phyloP scores from a whole-genome alignment of 306 rosid genomes.

The Quercus cerris region DNA sequence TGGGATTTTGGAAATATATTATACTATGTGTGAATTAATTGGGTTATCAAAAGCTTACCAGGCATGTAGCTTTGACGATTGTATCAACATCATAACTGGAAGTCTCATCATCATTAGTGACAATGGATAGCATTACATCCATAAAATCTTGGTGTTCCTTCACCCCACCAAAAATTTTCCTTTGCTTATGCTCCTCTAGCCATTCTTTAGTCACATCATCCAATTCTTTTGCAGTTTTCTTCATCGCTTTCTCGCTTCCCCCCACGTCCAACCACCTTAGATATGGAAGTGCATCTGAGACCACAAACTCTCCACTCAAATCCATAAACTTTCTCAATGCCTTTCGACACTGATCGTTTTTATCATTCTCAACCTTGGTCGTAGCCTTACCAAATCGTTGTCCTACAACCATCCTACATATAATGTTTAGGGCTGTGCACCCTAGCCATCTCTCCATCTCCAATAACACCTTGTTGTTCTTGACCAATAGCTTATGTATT shows the following conservation, averaged over 20 bases:
- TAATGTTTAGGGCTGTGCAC: constrained; percentile 33
- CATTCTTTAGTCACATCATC: constrained; percentile 24
- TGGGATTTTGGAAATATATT: too few relatives aligned
- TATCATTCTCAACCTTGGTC: too few relatives aligned
- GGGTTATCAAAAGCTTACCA: too few relatives aligned
- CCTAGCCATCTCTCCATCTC: constrained; percentile 46
- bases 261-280: constrained; percentile 49
- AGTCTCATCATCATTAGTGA: constrained; percentile 3
- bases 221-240: constrained; percentile 21
- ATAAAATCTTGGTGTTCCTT: constrained; percentile 35
- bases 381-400: constrained; percentile 2
- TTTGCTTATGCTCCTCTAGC: constrained; percentile 43
- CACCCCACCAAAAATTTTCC: neutral
- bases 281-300: constrained; percentile 38
- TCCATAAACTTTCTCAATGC: constrained; percentile 27
- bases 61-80: too few relatives aligned
- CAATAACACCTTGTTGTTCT: neutral
- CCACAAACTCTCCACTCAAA: constrained; percentile 12
- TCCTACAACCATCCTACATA: constrained; percentile 38
- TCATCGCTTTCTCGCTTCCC: constrained; percentile 41
- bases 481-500: neutral
- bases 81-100: constrained; percentile 29
- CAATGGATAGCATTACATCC: constrained; percentile 23
- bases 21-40: too few relatives aligned
- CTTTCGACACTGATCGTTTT: neutral